A percentile compares a stretch with the other conserved stretches of the same genome.
These are phyloP conservation scores for Picochlorum costavermella DNA, from an alignment of 139 green algal genomes.

Conservation along the genomic window DNA sequence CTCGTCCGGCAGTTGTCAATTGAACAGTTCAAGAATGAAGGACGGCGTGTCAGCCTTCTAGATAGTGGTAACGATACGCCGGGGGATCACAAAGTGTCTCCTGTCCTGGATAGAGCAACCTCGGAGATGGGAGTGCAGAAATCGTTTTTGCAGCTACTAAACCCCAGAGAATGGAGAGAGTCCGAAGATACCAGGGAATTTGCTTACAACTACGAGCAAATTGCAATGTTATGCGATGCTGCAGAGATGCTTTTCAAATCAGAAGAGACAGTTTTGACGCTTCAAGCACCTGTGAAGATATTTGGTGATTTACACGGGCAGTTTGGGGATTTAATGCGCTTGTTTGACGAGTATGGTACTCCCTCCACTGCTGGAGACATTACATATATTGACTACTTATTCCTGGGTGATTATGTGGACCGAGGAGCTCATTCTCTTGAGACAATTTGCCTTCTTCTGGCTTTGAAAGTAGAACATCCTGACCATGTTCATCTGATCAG, in stretches of 20 bases:
- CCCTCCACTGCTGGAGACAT: constrained; percentile 96
- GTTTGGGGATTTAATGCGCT: constrained; percentile 97
- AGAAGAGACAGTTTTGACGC: constrained; percentile 78
- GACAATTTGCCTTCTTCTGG: constrained; percentile 89
- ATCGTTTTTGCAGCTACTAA: constrained; percentile 77
- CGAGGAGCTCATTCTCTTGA: constrained; percentile 56
- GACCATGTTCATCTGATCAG: constrained; percentile 91
- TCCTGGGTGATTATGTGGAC: constrained; percentile 85
- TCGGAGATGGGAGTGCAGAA: constrained; percentile 67
- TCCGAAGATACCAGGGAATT: constrained; percentile 53
- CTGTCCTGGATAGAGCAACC: constrained; percentile 37
- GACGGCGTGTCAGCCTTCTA: constrained; percentile 63
- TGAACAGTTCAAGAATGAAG: constrained; percentile 98
- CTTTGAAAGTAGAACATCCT: constrained; percentile 94
- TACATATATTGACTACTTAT: constrained; percentile 97
- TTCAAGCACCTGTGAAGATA: constrained; percentile 94
- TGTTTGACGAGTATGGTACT: constrained; percentile 98
- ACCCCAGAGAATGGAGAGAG: constrained; percentile 74
- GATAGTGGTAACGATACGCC: constrained; percentile 4
- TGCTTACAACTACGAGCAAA: constrained; percentile 68
- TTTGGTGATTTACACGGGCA: constrained; percentile 98
- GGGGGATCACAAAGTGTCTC: constrained; percentile 17
- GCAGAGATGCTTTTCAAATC: constrained; percentile 77
- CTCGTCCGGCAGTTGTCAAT: constrained; percentile 92
- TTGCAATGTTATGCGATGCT: constrained; percentile 85